Percentiles rank a stretch among this genome's conserved stretches.
Evolutionary conservation across 257 asterid species (phyloP).

Genomic region (Marsdenia floribunda): DNA sequence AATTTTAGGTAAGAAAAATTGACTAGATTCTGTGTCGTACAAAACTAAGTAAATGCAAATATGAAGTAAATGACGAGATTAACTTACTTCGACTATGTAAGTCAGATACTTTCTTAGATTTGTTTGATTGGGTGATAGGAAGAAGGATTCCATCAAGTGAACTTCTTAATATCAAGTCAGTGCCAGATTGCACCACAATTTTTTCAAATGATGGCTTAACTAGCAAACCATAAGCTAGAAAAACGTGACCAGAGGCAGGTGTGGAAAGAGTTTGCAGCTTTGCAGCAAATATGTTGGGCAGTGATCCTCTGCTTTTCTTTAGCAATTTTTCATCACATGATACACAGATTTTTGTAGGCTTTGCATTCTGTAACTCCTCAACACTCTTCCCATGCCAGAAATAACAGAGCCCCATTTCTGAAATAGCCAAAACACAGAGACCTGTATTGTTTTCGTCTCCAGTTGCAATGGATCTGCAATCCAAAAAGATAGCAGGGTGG

Average conservation of each 20-base stretch:
- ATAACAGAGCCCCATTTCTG: slow-evolving; percentile 84
- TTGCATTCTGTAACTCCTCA: slow-evolving; percentile 53
- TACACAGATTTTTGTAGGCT: slow-evolving; percentile 61
- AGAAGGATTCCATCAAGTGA: slow-evolving; percentile 71
- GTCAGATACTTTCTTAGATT: slow-evolving; percentile 43
- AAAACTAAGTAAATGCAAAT: not conserved
- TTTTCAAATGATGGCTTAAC: slow-evolving; percentile 79
- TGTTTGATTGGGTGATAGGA: slow-evolving; percentile 50
- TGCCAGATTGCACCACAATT: slow-evolving; percentile 64
- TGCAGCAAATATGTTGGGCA: slow-evolving; percentile 69
- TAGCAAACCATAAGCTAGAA: slow-evolving; percentile 73
- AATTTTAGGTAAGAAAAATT: not conserved
- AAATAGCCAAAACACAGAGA: slow-evolving; percentile 70
- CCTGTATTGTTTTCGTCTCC: slow-evolving; percentile 42
- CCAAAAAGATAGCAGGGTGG: slow-evolving; percentile 85
- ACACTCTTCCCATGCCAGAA: slow-evolving; percentile 73
- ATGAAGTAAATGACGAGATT: not conserved
- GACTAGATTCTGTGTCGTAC: not conserved
- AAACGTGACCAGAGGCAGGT: slow-evolving; percentile 49
- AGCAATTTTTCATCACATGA: slow-evolving; percentile 41
- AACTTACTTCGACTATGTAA: slow-evolving; percentile 48
- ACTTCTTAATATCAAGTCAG: slow-evolving; percentile 47
- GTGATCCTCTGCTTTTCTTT: slow-evolving; percentile 50
- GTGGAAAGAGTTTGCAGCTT: slow-evolving; percentile 52
- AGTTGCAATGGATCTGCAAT: slow-evolving; percentile 35